Percentiles rank a stretch among this genome's conserved stretches.
phyloP scores from a whole-genome alignment of 2,329 filamentous ascomycete genomes.

The Zopfia rhizophila region DNA sequence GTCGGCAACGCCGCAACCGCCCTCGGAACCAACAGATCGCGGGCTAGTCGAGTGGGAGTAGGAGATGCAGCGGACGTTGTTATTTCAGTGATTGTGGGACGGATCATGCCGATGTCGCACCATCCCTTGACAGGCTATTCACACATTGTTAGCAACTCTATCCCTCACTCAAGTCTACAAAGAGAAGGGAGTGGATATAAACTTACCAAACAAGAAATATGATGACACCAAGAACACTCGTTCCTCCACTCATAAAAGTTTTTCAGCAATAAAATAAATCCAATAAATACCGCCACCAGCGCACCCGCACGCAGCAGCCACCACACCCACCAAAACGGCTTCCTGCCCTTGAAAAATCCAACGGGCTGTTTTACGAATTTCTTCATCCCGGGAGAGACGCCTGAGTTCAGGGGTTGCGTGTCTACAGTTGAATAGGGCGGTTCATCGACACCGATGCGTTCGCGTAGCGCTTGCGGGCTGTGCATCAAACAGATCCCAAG shows the following conservation, averaged over 20 bases:
- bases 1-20: slow-evolving; percentile 3
- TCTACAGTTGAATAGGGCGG: slow-evolving; percentile 76
- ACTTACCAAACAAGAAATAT: slow-evolving; percentile 91
- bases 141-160: slow-evolving; percentile 7
- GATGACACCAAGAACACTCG: slow-evolving; percentile 92
- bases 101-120: slow-evolving; percentile 48
- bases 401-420: slow-evolving; percentile 43
- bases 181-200: not conserved
- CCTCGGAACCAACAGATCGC: slow-evolving; percentile 11
- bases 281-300: slow-evolving; percentile 81
- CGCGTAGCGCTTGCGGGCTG: slow-evolving; percentile 82
- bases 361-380: slow-evolving; percentile 62
- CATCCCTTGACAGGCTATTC: slow-evolving; percentile 39
- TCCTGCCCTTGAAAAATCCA: slow-evolving; percentile 90
- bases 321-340: slow-evolving; percentile 97
- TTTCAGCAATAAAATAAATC: slow-evolving; percentile 85
- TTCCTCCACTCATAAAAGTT: slow-evolving; percentile 88
- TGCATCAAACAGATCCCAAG: slow-evolving; percentile 89
- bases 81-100: slow-evolving; percentile 27
- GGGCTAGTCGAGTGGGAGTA: too few species aligned
- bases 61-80: not conserved
- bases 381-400: slow-evolving; percentile 56
- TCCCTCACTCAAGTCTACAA: not conserved
- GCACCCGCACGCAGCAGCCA: slow-evolving; percentile 86
- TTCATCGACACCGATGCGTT: slow-evolving; percentile 75